Evolutionary conservation across 2,329 filamentous ascomycete species (phyloP), one percentile per base, ranked within the genome.

Genomic region (Microsporum ferrugineum): DNA sequence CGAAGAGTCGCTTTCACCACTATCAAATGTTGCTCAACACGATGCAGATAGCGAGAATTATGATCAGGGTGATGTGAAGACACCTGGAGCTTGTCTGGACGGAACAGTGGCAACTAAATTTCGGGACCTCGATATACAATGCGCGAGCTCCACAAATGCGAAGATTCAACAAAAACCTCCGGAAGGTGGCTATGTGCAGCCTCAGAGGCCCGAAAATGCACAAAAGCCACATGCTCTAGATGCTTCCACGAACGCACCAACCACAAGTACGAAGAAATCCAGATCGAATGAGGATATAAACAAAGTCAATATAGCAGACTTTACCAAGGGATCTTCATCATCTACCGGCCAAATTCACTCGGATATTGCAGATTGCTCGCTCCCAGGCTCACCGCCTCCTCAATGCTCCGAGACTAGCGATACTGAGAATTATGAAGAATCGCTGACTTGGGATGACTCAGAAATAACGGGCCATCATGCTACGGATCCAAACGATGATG

Each of bases 381-480:
- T 8, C n/a, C 12, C 8, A 5, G 31, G 31, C n/a, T 55, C 51
- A 31, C 51, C 29, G 33, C 33, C 29, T 55, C n/a, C n/a, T 55
- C 31, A 29, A 23, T 17, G 5, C 31, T n/a, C 34, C n/a, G n/a
- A 34, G n/a, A 23, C 12, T 31, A 2, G 31, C 5, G 59, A 38
- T 45, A 60, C 57, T 10, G 63, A 65, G 39, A 59, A 64, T n/a
- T 62, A 62, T 12, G 71, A 72, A 58, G 68, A 73, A 59, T 66
- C 73, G 8, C 66, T 75, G 56, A 75, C 74, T 61, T 86, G 84
- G 84, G 79, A 80, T 66, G 80, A 83, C 64, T 76, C 77, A 41
- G 84, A 86, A 68, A 85, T 86, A 67, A 86, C 83, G 3, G 83
- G 83, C 12, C 81, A 85, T 66, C 76, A 81, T 58, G 77, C 78